Evolutionary conservation across 768 basidiomycete species (phyloP).

Genomic region (Saitozyma podzolica): DNA sequence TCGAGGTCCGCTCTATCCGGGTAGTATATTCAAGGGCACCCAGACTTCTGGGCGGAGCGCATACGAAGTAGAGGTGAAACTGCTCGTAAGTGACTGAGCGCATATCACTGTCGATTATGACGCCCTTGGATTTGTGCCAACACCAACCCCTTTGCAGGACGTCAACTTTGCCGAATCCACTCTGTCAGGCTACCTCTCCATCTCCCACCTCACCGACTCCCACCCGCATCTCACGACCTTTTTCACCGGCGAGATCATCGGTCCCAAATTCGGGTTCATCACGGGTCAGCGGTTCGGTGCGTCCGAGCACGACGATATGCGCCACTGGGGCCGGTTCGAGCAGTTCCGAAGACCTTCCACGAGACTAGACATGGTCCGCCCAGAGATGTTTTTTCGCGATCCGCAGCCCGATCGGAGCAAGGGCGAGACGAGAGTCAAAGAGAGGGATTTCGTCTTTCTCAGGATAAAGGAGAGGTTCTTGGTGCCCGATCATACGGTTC

Average conservation of each 20-base stretch:
- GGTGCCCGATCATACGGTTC: constrained; percentile 89
- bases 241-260: constrained; percentile 95
- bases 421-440: constrained; percentile 26
- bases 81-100: constrained; percentile 65
- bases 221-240: constrained; percentile 96
- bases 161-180: constrained; percentile 84
- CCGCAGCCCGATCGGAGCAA: constrained; percentile 30
- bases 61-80: constrained; percentile 90
- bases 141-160: constrained; percentile 60
- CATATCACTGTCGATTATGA: too few relatives aligned
- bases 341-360: constrained; percentile 75
- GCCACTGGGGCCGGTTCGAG: constrained; percentile 92
- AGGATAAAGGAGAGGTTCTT: constrained; percentile 96
- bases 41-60: constrained; percentile 92
- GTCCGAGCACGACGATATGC: constrained; percentile 83
- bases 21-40: constrained; percentile 82
- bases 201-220: constrained; percentile 86
- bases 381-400: constrained; percentile 71
- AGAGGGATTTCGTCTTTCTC: constrained; percentile 70
- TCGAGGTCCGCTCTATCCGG: constrained; percentile 64
- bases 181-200: constrained; percentile 87
- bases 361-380: constrained; percentile 70
- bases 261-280: constrained; percentile 82
- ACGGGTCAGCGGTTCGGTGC: constrained; percentile 67
- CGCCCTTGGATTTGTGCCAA: constrained; percentile 2